phyloP scores from a whole-genome alignment of 2,329 filamentous ascomycete genomes.

The Clonostachys chloroleuca region DNA sequence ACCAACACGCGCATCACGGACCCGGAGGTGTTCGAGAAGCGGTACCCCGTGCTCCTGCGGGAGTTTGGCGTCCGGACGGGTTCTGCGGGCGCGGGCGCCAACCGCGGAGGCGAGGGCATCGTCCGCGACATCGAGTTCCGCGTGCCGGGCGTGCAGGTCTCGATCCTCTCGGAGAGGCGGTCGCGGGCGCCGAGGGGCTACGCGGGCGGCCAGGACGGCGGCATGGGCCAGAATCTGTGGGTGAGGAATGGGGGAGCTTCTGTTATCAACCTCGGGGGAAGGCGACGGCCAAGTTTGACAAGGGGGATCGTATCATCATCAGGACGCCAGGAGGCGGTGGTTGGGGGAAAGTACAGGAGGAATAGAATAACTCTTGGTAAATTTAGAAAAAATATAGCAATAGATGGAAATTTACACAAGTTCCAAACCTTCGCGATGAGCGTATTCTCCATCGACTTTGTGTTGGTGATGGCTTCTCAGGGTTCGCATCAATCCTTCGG shows the following conservation, averaged over 20 bases:
- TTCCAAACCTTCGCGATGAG: too few relatives aligned
- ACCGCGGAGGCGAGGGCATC: conserved; percentile 24
- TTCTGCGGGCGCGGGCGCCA: conserved; percentile 19
- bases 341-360: conserved; percentile 5
- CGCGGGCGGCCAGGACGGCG: conserved; percentile 17
- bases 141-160: conserved; percentile 32
- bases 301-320: conserved; percentile 15
- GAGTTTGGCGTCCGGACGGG: conserved; percentile 17
- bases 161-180: conserved; percentile 26
- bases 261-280: conserved; percentile 15
- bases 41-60: conserved; percentile 23
- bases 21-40: conserved; percentile 23
- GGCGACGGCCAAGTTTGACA: conserved; percentile 10
- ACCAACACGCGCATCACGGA: conserved; percentile 26
- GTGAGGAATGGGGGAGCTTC: conserved; percentile 16
- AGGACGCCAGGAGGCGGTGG: conserved; percentile 17
- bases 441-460: too few relatives aligned
- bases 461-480: too few relatives aligned
- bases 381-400: too few relatives aligned
- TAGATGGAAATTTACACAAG: too few relatives aligned
- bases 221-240: conserved; percentile 15
- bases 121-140: conserved; percentile 26
- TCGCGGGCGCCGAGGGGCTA: conserved; percentile 25
- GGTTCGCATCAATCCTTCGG: too few relatives aligned
- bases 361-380: too few relatives aligned